These are phyloP conservation scores for Aspergillus tubingensis DNA, from an alignment of 2,329 filamentous ascomycete genomes.

Conservation along the genomic window DNA sequence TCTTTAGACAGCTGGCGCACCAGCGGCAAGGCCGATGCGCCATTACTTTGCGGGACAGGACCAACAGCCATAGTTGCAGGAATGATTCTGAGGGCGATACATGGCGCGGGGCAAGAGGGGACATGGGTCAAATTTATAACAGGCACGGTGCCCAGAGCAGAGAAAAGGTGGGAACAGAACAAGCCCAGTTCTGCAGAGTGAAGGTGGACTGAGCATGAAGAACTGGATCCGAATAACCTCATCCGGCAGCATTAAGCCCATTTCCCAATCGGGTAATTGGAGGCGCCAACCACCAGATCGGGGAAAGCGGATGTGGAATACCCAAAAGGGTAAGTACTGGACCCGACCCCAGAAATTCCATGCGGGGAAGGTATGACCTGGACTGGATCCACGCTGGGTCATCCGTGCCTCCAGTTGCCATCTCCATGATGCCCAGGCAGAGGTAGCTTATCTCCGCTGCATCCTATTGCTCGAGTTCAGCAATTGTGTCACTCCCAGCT, in stretches of 20 bases:
- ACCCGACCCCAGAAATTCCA: too few relatives aligned
- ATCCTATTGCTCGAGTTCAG: not conserved
- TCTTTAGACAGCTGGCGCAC: constrained; percentile 27
- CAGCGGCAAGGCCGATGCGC: constrained; percentile 23
- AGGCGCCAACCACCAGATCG: constrained; percentile 17
- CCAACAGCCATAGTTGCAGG: constrained; percentile 24
- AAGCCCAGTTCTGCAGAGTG: not conserved
- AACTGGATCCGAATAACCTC: not conserved
- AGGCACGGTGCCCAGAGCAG: not conserved
- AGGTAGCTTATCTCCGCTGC: not conserved
- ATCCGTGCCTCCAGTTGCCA: constrained; percentile 5
- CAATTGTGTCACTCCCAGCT: too few relatives aligned
- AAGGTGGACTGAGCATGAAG: not conserved
- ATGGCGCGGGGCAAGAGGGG: not conserved
- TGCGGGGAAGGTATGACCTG: not conserved
- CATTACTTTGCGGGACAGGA: constrained; percentile 12
- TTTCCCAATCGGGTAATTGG: constrained; percentile 20
- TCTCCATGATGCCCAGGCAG: not conserved
- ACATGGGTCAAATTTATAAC: constrained; percentile 10
- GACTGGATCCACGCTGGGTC: not conserved
- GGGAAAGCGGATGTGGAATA: constrained; percentile 3
- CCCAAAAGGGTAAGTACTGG: too few relatives aligned
- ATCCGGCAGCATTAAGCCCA: constrained; percentile 4
- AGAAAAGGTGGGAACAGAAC: not conserved
- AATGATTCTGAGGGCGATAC: not conserved